Evolutionary conservation across 2,329 filamentous ascomycete genomes (phyloP).

Genomic region (Fusarium mangiferae): DNA sequence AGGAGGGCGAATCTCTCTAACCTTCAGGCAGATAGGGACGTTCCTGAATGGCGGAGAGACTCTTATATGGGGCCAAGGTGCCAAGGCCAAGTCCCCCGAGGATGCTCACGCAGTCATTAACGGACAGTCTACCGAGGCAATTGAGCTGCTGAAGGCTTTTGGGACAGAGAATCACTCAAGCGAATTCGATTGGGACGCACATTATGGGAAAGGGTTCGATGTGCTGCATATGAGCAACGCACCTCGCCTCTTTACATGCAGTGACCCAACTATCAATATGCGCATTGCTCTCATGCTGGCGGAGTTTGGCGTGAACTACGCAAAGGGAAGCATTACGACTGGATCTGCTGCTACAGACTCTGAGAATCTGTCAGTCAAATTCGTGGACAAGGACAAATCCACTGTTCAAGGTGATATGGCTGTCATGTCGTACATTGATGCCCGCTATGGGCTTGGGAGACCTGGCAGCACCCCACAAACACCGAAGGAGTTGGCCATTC

Average conservation of each 20-base stretch:
- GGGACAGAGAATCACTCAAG: slow-evolving; percentile 82
- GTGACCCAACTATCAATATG: slow-evolving; percentile 59
- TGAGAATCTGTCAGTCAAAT: slow-evolving; percentile 53
- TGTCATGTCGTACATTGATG: slow-evolving; percentile 71
- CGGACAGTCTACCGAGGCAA: slow-evolving; percentile 72
- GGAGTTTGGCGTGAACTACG: slow-evolving; percentile 59
- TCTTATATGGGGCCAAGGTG: slow-evolving; percentile 92
- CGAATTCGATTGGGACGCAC: slow-evolving; percentile 77
- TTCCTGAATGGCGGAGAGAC: slow-evolving; percentile 74
- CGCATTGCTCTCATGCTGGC: slow-evolving; percentile 62
- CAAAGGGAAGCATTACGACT: slow-evolving; percentile 55
- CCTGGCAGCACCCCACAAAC: slow-evolving; percentile 37
- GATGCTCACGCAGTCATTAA: slow-evolving; percentile 74
- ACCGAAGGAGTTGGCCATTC: slow-evolving; percentile 48
- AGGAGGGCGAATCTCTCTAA: slow-evolving; percentile 88
- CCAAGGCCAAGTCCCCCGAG: slow-evolving; percentile 71
- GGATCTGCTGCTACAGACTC: slow-evolving; percentile 12
- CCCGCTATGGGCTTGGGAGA: slow-evolving; percentile 55
- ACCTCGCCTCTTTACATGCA: slow-evolving; percentile 62
- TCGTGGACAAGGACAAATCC: slow-evolving; percentile 67
- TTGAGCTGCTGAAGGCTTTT: slow-evolving; percentile 80
- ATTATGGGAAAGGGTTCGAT: slow-evolving; percentile 86
- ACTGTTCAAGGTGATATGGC: slow-evolving; percentile 60
- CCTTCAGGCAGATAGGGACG: slow-evolving; percentile 89
- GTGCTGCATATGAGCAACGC: slow-evolving; percentile 74